These are phyloP conservation scores for Purpureocillium takamizusanense DNA, from an alignment of 2,329 filamentous ascomycete genomes.

Conservation along the genomic window DNA sequence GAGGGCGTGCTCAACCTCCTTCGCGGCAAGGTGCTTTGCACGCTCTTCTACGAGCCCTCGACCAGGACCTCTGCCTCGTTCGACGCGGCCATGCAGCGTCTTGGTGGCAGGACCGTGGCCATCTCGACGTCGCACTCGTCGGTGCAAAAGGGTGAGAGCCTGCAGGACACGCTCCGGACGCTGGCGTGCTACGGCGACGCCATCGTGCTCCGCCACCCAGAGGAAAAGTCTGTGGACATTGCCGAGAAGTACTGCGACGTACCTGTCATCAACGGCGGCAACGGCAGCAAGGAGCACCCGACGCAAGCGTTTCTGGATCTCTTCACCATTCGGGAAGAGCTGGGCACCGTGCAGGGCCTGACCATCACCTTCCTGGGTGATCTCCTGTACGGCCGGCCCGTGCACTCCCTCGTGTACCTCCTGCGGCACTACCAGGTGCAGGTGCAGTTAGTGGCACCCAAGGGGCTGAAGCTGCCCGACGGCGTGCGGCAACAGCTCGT, in stretches of 20 bases:
- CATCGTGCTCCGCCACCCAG: conserved; percentile 89
- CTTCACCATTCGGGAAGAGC: conserved; percentile 95
- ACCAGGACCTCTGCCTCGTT: conserved; percentile 94
- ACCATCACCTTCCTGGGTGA: conserved; percentile 96
- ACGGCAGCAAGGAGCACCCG: conserved; percentile 91
- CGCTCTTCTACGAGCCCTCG: conserved; percentile 96
- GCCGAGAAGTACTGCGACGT: conserved; percentile 83
- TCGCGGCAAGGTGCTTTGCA: conserved; percentile 77
- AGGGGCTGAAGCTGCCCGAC: conserved; percentile 65
- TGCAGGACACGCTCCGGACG: conserved; percentile 90
- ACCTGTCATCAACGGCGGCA: conserved; percentile 94
- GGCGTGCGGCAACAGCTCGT: conserved; percentile 66
- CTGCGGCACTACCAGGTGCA: conserved; percentile 93
- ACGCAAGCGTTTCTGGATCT: conserved; percentile 96
- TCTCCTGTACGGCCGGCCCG: conserved; percentile 83
- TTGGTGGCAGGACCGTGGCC: conserved; percentile 77
- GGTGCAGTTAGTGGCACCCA: conserved; percentile 83
- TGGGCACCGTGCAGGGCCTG: conserved; percentile 88
- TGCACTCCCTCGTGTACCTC: conserved; percentile 90
- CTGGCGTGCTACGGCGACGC: conserved; percentile 92
- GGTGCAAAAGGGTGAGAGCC: conserved; percentile 85
- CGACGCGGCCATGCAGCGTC: conserved; percentile 95
- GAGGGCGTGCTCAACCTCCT: conserved; percentile 83
- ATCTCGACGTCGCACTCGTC: conserved; percentile 80
- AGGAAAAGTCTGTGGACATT: conserved; percentile 68